These are phyloP conservation scores for Suhomyces sp. DNA, from an alignment of 805 yeast species.

Conservation along the genomic window DNA sequence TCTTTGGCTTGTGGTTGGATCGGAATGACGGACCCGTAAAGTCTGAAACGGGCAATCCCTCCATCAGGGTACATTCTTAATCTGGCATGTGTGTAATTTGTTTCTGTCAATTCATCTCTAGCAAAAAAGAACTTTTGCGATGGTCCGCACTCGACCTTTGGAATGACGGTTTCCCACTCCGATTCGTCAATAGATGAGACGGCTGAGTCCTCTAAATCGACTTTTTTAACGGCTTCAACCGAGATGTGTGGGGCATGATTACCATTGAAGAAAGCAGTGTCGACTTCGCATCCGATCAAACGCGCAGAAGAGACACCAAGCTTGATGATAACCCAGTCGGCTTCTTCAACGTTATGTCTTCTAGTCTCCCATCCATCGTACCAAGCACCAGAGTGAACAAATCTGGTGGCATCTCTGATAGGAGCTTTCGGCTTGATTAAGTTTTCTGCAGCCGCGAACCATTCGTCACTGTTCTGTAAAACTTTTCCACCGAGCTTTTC, in stretches of 20 bases:
- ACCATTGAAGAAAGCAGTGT: slow-evolving; percentile 92
- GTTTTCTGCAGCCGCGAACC: slow-evolving; percentile 93
- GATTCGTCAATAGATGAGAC: slow-evolving; percentile 18
- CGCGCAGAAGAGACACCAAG: slow-evolving; percentile 83
- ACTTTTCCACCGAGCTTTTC: slow-evolving; percentile 80
- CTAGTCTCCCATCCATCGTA: slow-evolving; percentile 99
- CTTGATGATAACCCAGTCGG: slow-evolving; percentile 83
- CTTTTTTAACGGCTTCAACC: slow-evolving; percentile 63
- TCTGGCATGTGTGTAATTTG: slow-evolving; percentile 72
- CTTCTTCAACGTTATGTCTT: slow-evolving; percentile 80
- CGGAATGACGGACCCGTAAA: slow-evolving; percentile 84
- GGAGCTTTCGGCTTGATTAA: slow-evolving; percentile 80
- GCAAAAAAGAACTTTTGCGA: slow-evolving; percentile 79
- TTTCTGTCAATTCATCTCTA: slow-evolving; percentile 55
- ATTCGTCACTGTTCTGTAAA: slow-evolving; percentile 74
- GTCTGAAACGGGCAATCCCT: slow-evolving; percentile 91
- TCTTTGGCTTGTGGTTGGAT: slow-evolving; percentile 49
- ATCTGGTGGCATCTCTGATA: slow-evolving; percentile 74
- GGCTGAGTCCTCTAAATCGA: slow-evolving; percentile 28
- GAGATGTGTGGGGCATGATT: slow-evolving; percentile 91
- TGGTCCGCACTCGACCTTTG: slow-evolving; percentile 82
- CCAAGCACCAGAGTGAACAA: slow-evolving; percentile 90
- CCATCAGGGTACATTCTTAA: slow-evolving; percentile 97
- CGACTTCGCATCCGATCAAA: slow-evolving; percentile 81
- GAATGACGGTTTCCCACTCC: slow-evolving; percentile 70